These are phyloP conservation scores for Xylariaceae sp. DNA, from an alignment of 2,329 filamentous ascomycete genomes.

Conservation along the genomic window DNA sequence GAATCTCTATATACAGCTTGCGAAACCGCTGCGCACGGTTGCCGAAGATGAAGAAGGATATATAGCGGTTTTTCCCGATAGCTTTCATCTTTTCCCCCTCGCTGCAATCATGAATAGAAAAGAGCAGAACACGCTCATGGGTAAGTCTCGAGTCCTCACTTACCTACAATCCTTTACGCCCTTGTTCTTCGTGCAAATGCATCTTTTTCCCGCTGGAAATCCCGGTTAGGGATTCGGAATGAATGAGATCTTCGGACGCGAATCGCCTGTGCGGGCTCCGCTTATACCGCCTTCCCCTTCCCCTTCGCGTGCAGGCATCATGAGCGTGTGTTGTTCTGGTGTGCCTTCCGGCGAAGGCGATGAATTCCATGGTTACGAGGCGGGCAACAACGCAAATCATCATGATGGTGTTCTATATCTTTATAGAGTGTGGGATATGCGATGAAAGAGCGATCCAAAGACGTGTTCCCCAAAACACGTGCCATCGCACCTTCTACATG, in stretches of 20 bases:
- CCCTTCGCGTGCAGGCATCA: too few relatives aligned
- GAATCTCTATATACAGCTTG: neutral
- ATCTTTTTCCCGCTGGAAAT: neutral
- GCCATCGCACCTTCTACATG: neutral
- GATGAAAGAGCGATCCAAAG: neutral
- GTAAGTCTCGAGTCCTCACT: constrained; percentile 19
- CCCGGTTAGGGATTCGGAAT: neutral
- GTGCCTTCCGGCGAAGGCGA: too few relatives aligned
- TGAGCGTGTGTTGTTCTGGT: neutral
- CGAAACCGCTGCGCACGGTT: neutral
- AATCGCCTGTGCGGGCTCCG: neutral
- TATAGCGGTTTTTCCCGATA: neutral
- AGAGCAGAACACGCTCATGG: constrained; percentile 27
- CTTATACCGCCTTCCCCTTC: too few relatives aligned
- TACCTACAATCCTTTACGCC: neutral
- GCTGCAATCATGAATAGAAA: constrained; percentile 25
- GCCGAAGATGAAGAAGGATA: neutral
- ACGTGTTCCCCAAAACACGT: neutral
- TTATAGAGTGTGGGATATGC: neutral
- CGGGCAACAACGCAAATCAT: neutral
- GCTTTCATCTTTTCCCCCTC: neutral
- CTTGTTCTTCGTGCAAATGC: neutral
- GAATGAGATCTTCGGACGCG: neutral
- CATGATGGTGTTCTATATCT: too few relatives aligned
- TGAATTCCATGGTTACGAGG: neutral